Evolutionary conservation across 352 stramenopile genomes (phyloP).

Genomic region (Phytophthora europaea): DNA sequence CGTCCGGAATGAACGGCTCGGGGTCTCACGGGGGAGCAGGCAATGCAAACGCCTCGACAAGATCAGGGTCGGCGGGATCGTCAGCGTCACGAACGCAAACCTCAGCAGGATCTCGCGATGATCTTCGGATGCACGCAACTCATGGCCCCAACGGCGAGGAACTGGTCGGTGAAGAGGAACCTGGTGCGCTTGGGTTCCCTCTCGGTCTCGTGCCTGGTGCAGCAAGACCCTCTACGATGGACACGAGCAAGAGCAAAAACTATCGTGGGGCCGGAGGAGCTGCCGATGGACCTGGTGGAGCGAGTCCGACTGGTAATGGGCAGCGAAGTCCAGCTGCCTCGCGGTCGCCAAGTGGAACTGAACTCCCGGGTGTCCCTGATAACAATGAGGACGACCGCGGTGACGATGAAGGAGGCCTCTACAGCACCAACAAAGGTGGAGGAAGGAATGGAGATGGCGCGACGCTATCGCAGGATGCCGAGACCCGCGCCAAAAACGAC

Average conservation of each 20-base stretch:
- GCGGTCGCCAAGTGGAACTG: slow-evolving; percentile 29
- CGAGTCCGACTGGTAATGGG: slow-evolving; percentile 24
- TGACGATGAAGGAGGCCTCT: slow-evolving; percentile 31
- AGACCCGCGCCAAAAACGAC: slow-evolving; percentile 62
- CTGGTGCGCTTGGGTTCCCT: slow-evolving; percentile 61
- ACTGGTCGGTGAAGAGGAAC: slow-evolving; percentile 72
- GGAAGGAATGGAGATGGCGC: not conserved
- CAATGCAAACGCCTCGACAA: slow-evolving; percentile 38
- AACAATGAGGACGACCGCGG: slow-evolving; percentile 39
- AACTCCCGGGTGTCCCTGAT: slow-evolving; percentile 27
- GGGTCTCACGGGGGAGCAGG: slow-evolving; percentile 8
- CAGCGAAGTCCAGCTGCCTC: slow-evolving; percentile 50
- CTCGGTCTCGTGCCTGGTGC: slow-evolving; percentile 63
- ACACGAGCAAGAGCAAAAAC: slow-evolving; percentile 26
- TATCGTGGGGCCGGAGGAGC: not conserved
- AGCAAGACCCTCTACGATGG: slow-evolving; percentile 74
- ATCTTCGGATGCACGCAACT: slow-evolving; percentile 44
- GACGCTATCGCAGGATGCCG: slow-evolving; percentile 25
- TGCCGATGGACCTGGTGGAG: not conserved
- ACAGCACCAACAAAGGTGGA: slow-evolving; percentile 9
- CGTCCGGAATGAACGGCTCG: slow-evolving; percentile 7
- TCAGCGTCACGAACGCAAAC: slow-evolving; percentile 60
- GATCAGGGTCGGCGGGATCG: slow-evolving; percentile 60
- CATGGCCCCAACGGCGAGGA: slow-evolving; percentile 34
- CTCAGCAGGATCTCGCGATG: slow-evolving; percentile 55